Base-by-base conservation (phyloP, 257 asterid genomes). In the Penstemon barbatus region DNA sequence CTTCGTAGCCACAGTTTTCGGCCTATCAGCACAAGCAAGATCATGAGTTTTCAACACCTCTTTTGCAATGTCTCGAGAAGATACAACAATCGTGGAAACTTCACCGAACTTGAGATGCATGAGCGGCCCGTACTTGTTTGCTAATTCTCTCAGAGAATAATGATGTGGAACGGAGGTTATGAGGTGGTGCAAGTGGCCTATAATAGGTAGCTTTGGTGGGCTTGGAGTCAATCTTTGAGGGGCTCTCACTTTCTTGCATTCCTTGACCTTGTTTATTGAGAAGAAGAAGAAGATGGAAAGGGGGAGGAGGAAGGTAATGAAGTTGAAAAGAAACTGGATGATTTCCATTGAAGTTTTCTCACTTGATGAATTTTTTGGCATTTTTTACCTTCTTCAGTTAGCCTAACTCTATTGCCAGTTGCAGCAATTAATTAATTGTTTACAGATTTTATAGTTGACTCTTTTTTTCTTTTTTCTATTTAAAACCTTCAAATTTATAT, bases 121-220 rank as follows among this genome's bases (percentile, higher is more conserved):
- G 3, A 79, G 12, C 0, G 76, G 81, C 45, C 78, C 84, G 10
- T 75, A 79, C 39, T 8, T 44, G 25, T 67, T 65, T 0, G 84
- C 69, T 3, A 72, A 57, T 18, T 72, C 64, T 63, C 78, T 71
- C 18, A 79, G 61, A 45, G 82, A 44, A 63, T 72, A 44, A 48
- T 71, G 80, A 49, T 68, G 75, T 1, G 84, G 77, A 40, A 42
- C 76, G 18, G 75, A 39, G 42, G 78, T 55, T 8, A 77, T 12
- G 42, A 79, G 8, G 75, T 75, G 65, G 75, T 79, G 73, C 75
- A 79, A 25, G 64, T 79, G 78, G 0, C 86, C 81, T 4, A 81
- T 72, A 10, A 75, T 15, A 10, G 83, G 83, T 8, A 75, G 75
- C 69, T 58, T 70, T 4, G 72, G 68, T 1, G 83, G 84, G 60